Evolutionary conservation across 2,329 filamentous ascomycete genomes (phyloP).

Genomic region (Neobulgaria alba): DNA sequence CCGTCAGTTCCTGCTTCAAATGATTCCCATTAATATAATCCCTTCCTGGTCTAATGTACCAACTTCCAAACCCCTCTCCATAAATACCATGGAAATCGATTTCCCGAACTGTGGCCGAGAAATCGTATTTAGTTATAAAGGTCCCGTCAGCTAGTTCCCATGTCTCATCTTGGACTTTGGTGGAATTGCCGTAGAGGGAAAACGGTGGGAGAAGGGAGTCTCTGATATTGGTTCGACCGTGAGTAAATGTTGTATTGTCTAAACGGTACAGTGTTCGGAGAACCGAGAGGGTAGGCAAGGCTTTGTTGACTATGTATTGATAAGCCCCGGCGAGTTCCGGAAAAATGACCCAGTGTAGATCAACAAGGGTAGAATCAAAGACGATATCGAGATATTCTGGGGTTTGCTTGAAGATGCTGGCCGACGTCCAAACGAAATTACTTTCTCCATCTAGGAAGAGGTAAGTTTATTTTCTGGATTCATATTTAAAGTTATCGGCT

Average conservation of each 20-base stretch:
- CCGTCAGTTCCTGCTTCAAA: conserved; percentile 43
- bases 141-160: conserved; percentile 39
- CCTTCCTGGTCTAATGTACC: conserved; percentile 42
- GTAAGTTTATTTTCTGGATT: neutral
- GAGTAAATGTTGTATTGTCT: conserved; percentile 39
- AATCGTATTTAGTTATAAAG: conserved; percentile 35
- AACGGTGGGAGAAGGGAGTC: conserved; percentile 38
- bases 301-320: conserved; percentile 45
- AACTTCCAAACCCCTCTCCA: conserved; percentile 39
- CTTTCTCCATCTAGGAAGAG: conserved; percentile 35
- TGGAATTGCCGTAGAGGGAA: conserved; percentile 33
- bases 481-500: neutral
- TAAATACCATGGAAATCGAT: conserved; percentile 41
- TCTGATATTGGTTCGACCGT: conserved; percentile 36
- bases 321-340: conserved; percentile 40
- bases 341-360: conserved; percentile 44
- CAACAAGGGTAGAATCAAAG: conserved; percentile 38
- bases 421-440: conserved; percentile 39
- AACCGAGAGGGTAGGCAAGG: conserved; percentile 38
- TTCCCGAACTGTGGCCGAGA: conserved; percentile 32
- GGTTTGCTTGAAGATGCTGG: conserved; percentile 33
- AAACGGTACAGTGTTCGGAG: conserved; percentile 42
- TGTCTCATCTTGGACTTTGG: conserved; percentile 45
- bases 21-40: conserved; percentile 45
- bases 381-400: conserved; percentile 36